Conservation (phyloP, 345 rosid species). For the Draba incana region DNA sequence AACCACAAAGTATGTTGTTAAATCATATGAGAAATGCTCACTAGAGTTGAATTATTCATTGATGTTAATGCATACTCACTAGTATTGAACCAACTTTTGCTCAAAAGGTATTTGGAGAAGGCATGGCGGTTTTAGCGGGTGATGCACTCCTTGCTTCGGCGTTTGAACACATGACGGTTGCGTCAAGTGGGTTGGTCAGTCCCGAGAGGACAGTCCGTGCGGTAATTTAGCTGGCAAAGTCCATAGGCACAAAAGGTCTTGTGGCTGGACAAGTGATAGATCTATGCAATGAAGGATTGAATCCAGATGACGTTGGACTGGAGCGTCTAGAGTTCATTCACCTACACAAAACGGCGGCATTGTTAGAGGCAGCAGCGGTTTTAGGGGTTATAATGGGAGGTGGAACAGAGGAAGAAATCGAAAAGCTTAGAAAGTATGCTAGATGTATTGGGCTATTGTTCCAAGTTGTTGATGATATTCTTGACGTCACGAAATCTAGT, state of each 20-base stretch:
- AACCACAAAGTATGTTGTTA: slow-evolving; percentile 59
- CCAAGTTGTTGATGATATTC: too few species aligned
- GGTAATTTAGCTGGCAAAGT: slow-evolving; percentile 63
- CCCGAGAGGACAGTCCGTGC: slow-evolving; percentile 54
- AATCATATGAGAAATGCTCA: neutral
- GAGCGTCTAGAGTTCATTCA: slow-evolving; percentile 31
- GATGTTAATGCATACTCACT: too few species aligned
- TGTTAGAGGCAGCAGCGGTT: too few species aligned
- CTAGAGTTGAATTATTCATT: neutral
- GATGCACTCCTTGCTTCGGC: slow-evolving; percentile 77
- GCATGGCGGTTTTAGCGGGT: slow-evolving; percentile 80
- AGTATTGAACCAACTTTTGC: neutral
- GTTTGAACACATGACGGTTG: slow-evolving; percentile 43
- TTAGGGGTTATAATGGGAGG: too few species aligned
- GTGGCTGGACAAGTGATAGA: slow-evolving; percentile 90
- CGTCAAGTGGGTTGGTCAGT: slow-evolving; percentile 48
- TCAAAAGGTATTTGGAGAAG: slow-evolving; percentile 64
- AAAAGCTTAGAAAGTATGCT: too few species aligned
- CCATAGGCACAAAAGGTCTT: slow-evolving; percentile 67
- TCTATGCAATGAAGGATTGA: slow-evolving; percentile 56
- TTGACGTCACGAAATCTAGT: too few species aligned
- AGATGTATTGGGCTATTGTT: too few species aligned
- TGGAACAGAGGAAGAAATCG: too few species aligned
- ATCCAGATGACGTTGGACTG: slow-evolving; percentile 46
- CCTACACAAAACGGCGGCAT: too few species aligned